Evolutionary conservation across 2,329 filamentous ascomycete genomes (phyloP), one percentile per base, ranked within the genome.

Genomic region (Ilyonectria destructans): DNA sequence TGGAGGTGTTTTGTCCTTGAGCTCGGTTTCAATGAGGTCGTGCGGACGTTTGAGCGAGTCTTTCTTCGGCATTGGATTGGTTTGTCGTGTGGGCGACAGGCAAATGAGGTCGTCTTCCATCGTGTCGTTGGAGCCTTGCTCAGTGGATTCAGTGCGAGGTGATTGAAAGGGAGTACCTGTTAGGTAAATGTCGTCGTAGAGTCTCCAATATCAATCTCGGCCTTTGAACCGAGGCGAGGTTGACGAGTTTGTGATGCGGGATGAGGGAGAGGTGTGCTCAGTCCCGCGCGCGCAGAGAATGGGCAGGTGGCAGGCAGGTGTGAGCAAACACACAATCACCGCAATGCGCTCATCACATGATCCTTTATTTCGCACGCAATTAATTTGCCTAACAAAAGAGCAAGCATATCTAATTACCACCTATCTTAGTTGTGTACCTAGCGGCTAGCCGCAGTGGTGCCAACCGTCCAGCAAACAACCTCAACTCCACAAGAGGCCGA

Each of bases 71-170:
- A 13, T 15, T 3, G n/a, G 31, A 6, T 31, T 21, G 12, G 19
- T 21, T 15, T 37, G 31, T 8, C n/a, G 10, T 21, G n/a, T 19
- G n/a, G 33, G 51, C 51, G 51, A 37, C 15, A 54, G 12, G 29
- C n/a, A 35, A 15, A 35, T 54, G 51, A 17, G n/a, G 31, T 54
- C 31, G 29, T 54, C 6, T 4, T 35, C 51, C 51, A 54, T 54
- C n/a, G 31, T 7, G 12, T 7, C 31, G 29, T 54, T 21, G 29
- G n/a, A 21, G 29, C 9, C 31, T 21, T 48, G 35, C 10, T 17
- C 12, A 7, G 17, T 26, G 26, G 26, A 26, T 26, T 4, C 26
- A 26, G 23, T 6, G 26, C 26, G 26, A 26, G 23, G 23, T 15
- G 10, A 15, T 8, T 9, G 13, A 3, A n/a, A 7, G 13, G 26